Percentiles rank a stretch among this genome's conserved stretches.
These are phyloP conservation scores for Penicillium hesseltinei DNA, from an alignment of 2,329 filamentous ascomycete species.

Conservation along the genomic window DNA sequence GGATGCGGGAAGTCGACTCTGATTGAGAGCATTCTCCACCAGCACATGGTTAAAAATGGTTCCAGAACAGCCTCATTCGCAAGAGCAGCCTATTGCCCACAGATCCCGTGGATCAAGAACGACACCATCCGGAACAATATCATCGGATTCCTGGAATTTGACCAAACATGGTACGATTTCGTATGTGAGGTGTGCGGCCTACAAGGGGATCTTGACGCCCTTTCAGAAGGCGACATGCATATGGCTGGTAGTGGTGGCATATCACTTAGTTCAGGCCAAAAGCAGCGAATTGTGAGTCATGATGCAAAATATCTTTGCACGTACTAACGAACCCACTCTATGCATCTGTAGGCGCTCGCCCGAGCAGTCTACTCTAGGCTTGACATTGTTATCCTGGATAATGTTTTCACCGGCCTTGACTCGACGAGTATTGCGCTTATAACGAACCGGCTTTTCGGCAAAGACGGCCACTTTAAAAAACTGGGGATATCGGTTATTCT, in stretches of 20 bases:
- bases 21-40: constrained; percentile 2
- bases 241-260: constrained; percentile 44
- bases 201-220: constrained; percentile 22
- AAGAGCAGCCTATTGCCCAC: constrained; percentile 58
- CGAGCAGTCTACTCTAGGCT: constrained; percentile 10
- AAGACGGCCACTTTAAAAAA: neutral
- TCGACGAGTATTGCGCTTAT: neutral
- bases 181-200: constrained; percentile 23
- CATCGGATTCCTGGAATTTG: constrained; percentile 65
- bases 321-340: neutral
- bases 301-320: neutral
- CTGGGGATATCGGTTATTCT: neutral
- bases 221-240: constrained; percentile 33
- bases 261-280: constrained; percentile 46
- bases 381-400: constrained; percentile 8
- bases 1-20: constrained; percentile 16
- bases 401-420: constrained; percentile 9
- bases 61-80: neutral
- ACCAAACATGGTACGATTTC: constrained; percentile 20
- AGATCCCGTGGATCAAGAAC: constrained; percentile 90
- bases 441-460: neutral
- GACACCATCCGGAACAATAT: constrained; percentile 77
- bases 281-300: constrained; percentile 30
- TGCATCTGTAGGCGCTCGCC: neutral
- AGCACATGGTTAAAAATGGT: neutral